phyloP scores from a whole-genome alignment of 2,329 filamentous ascomycete species.

The Trichoderma simmonsii region DNA sequence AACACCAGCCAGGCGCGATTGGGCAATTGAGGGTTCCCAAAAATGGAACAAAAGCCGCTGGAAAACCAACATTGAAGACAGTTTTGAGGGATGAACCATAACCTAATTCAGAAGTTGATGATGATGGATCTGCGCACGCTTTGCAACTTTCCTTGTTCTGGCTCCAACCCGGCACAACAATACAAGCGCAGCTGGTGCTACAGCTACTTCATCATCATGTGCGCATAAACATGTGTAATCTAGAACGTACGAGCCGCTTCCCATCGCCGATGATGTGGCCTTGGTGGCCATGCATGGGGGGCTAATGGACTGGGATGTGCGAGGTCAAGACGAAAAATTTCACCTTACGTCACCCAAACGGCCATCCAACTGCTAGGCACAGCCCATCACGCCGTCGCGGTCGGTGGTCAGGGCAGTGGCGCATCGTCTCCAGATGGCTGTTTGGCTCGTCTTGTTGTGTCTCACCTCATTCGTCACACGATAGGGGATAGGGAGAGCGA shows the following conservation, averaged over 20 bases:
- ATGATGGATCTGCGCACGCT: constrained; percentile 10
- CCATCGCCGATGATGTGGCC: constrained; percentile 16
- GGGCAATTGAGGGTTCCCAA: not conserved
- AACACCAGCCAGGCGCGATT: not conserved
- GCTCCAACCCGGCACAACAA: not conserved
- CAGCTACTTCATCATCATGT: constrained; percentile 9
- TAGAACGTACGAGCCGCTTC: constrained; percentile 2
- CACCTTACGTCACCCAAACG: constrained; percentile 10
- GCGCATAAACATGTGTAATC: constrained; percentile 12
- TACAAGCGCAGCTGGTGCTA: not conserved
- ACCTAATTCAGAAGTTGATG: constrained; percentile 10
- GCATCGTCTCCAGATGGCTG: not conserved
- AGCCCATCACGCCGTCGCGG: constrained; percentile 6
- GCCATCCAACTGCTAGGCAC: constrained; percentile 2
- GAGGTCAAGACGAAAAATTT: not conserved
- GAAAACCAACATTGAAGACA: not conserved
- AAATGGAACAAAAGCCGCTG: not conserved
- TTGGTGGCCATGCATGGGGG: constrained; percentile 11
- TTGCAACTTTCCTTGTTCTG: constrained; percentile 4
- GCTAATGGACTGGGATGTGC: not conserved
- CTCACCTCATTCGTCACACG: constrained; percentile 4
- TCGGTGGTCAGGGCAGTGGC: constrained; percentile 5
- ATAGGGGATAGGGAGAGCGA: not conserved
- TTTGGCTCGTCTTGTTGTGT: not conserved
- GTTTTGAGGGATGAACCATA: not conserved